Percentiles rank a stretch among this genome's conserved stretches.
Evolutionary conservation across 2,329 filamentous ascomycete species (phyloP).

Genomic region (Neurospora crassa): DNA sequence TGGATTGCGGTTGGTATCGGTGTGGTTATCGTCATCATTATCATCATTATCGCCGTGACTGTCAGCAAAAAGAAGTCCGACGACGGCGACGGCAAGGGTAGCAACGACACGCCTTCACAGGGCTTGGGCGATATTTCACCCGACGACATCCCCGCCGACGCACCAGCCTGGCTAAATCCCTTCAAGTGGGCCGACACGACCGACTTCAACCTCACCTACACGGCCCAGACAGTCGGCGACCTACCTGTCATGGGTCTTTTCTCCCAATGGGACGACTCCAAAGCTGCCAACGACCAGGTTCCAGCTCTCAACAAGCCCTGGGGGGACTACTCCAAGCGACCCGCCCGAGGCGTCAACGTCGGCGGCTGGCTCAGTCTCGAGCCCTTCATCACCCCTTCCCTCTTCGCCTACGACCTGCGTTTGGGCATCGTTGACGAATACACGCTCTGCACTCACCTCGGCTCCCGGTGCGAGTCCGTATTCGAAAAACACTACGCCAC

Average conservation of each 20-base stretch:
- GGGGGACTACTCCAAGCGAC: slow-evolving; percentile 64
- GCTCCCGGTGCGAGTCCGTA: slow-evolving; percentile 51
- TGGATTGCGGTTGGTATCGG: slow-evolving; percentile 45
- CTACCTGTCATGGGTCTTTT: slow-evolving; percentile 88
- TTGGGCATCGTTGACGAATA: slow-evolving; percentile 78
- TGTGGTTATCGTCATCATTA: slow-evolving; percentile 46
- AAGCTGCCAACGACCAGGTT: slow-evolving; percentile 67
- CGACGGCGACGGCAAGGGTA: slow-evolving; percentile 22
- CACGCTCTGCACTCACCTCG: slow-evolving; percentile 65
- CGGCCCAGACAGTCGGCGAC: slow-evolving; percentile 70
- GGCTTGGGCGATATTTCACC: slow-evolving; percentile 44
- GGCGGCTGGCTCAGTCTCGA: slow-evolving; percentile 93
- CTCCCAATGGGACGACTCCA: slow-evolving; percentile 75
- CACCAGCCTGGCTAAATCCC: slow-evolving; percentile 76
- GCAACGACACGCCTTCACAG: slow-evolving; percentile 22
- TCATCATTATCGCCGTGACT: slow-evolving; percentile 59
- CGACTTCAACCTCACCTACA: slow-evolving; percentile 94
- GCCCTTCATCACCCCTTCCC: slow-evolving; percentile 88
- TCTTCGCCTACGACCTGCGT: slow-evolving; percentile 61
- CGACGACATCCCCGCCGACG: slow-evolving; percentile 47
- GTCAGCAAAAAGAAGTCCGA: slow-evolving; percentile 52
- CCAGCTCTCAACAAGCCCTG: slow-evolving; percentile 68
- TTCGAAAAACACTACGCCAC: slow-evolving; percentile 88
- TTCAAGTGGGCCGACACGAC: slow-evolving; percentile 84
- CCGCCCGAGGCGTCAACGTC: slow-evolving; percentile 82